Conservation (phyloP, 441 rosid species). For the Jatropha multifida region DNA sequence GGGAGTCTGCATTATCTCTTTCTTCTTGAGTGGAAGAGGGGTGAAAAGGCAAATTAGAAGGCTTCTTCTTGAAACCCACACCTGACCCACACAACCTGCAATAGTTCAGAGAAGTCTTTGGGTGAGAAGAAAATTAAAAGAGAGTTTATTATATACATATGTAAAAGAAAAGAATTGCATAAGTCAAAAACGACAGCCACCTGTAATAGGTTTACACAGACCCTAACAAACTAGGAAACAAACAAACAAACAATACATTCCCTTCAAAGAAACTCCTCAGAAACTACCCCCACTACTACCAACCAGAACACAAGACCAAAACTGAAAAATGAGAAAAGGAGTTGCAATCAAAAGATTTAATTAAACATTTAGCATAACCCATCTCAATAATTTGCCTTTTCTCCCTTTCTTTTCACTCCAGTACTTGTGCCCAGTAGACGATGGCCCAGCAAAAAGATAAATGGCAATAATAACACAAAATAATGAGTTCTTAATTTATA, state of each 20-base stretch:
- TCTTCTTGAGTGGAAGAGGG: conserved; percentile 24
- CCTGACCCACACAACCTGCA: conserved; percentile 65
- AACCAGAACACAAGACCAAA: conserved; percentile 44
- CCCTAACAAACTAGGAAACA: conserved; percentile 60
- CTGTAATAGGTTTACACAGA: conserved; percentile 36
- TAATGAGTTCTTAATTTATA: conserved; percentile 3
- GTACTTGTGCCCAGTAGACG: conserved; percentile 13
- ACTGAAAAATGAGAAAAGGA: conserved; percentile 26
- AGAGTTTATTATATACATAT: conserved; percentile 34
- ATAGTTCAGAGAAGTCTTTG: conserved; percentile 33
- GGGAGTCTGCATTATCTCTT: conserved; percentile 77
- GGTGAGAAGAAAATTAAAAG: conserved; percentile 40
- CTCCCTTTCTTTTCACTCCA: conserved; percentile 39
- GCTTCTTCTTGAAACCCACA: conserved; percentile 38
- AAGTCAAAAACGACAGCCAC: conserved; percentile 28
- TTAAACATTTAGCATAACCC: conserved; percentile 25
- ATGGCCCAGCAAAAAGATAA: conserved; percentile 25
- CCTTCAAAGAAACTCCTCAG: conserved; percentile 88
- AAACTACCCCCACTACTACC: conserved; percentile 92
- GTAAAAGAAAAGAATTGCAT: conserved; percentile 25
- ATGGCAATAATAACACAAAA: conserved; percentile 18
- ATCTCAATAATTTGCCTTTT: conserved; percentile 22
- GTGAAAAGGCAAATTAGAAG: conserved; percentile 21
- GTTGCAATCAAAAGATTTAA: conserved; percentile 34
- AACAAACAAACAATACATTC: conserved; percentile 51